Base-by-base conservation (phyloP, 305 asterid genomes). In the Salvia sclarea region DNA sequence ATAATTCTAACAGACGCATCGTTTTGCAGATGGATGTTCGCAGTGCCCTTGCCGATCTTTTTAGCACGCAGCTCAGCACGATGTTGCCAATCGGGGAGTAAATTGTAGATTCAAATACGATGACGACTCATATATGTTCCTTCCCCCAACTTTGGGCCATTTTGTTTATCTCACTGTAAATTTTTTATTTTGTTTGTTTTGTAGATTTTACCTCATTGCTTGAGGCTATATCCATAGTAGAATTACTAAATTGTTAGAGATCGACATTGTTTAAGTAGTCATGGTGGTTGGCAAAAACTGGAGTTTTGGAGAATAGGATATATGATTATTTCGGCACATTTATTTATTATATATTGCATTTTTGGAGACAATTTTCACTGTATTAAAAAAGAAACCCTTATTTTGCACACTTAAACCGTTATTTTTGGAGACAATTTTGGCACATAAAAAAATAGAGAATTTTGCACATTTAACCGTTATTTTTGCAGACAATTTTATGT, bases 11-110 rank as follows among this genome's bases (percentile, higher is more conserved):
- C n/a, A 38, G 0, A 0, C 54, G 24, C 7, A 8, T 25, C 24
- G 24, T 45, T 38, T 47, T 72, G 52, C 91, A 92, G 98, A 86
- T 92, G 95, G 96, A 90, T 56, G 87, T 92, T 40, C 96, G 98
- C 16, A 87, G 90, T 54, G 96, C 97, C 20, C 88, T 92, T 61
- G 95, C 96, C 4, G 96, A 92, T 85, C 90, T 92, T 67, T 81
- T 90, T 65, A 85, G 75, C 80, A 61, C 56, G 81, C 98, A 92
- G 75, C 80, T 92, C 84, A 81, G 78, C 69, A 66, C 76, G 55
- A 76, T 92, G 71, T 73, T 92, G 80, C 81, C 80, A 2, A 31
- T 72, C 71, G 80, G 69, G 41, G 38, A 55, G 69, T 49, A 33
- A 25, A 22, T 60, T 65, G 78, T 73, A 67, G 37, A 72, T 68